phyloP scores from a whole-genome alignment of 2,329 filamentous ascomycete species.

The Neofusicoccum sp. region DNA sequence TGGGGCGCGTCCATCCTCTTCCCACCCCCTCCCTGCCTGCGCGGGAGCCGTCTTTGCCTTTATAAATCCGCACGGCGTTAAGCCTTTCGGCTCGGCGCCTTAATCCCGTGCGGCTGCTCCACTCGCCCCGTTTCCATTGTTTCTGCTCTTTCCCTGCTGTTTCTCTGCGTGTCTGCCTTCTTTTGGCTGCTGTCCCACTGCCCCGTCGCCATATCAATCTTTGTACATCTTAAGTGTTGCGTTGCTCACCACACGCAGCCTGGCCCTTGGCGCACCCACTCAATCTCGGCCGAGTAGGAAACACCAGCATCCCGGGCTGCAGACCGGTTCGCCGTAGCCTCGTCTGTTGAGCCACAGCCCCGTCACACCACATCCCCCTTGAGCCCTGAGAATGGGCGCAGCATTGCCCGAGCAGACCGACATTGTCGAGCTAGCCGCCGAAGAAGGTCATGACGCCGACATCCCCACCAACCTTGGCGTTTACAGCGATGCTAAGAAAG shows the following conservation, averaged over 20 bases:
- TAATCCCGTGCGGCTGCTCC: background rate
- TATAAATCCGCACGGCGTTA: constrained; percentile 1
- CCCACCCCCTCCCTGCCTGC: background rate
- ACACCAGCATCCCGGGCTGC: too few relatives aligned
- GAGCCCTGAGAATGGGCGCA: background rate
- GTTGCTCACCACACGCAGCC: too few relatives aligned
- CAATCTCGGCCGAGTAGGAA: too few relatives aligned
- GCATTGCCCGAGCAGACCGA: constrained; percentile 25
- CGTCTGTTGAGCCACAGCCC: background rate
- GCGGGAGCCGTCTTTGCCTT: background rate
- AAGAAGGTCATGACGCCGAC: constrained; percentile 42
- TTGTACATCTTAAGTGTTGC: background rate
- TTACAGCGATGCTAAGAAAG: constrained; percentile 13
- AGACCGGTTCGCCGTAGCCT: too few relatives aligned
- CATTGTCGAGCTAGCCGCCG: constrained; percentile 34
- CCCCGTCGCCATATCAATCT: too few relatives aligned
- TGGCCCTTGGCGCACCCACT: too few relatives aligned
- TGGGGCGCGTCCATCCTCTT: background rate
- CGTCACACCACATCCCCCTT: background rate
- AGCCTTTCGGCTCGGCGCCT: background rate
- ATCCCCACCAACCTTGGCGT: constrained; percentile 36
- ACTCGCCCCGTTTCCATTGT: too few relatives aligned
- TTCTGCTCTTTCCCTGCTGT: too few relatives aligned
- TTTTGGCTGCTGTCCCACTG: too few relatives aligned
- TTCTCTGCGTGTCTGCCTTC: too few relatives aligned